Evolutionary conservation across 352 stramenopile genomes (phyloP), one percentile per base, ranked within the genome.

Genomic region (Pythium rhizo-oryzae): DNA sequence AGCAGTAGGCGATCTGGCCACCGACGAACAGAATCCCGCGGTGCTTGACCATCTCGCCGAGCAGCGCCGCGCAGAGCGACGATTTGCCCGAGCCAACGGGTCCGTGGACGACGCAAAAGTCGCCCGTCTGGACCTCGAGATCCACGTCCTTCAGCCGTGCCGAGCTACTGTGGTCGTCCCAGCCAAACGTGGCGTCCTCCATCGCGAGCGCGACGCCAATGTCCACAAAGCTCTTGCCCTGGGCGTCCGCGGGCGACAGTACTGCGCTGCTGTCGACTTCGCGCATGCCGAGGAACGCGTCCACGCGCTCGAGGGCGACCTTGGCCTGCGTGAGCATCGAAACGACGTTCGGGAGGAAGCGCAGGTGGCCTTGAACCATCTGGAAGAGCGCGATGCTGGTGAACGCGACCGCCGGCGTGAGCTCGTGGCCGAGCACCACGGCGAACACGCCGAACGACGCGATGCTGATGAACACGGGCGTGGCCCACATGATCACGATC

Each of bases 61-160:
- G 63, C 57, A 99, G 77, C 8, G 89, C 86, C 6, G 82, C 89
- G 24, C 98, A 77, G 4, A 99, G 81, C 1, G 87, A 97, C 18
- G 80, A 94, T 69, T 99, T 99, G 16, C 95, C 94, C 60, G 70
- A 81, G 4, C 94, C 96, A 5, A 98, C 92, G 16, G 73, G 61
- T 4, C 96, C 96, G 37, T 98, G 84, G 3, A 99, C 71, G 8
- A 87, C 87, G 7, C 96, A 80, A 15, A 99, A 77, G 54, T 85
- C 81, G 23, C 93, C 93, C 0, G 69, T 35, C 41, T 81, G 39
- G 66, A 97, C 85, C 11, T 77, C 37, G 18, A 90, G 77, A 15
- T 71, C 81, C 24, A 97, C 83, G 51, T 91, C 65, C 23, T 74
- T 66, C 2, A 96, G 25, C 50, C 41, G 4, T 4, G 50, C 4